A percentile compares a stretch with the other conserved stretches of the same genome.
Evolutionary conservation across 305 asterid species (phyloP).

Genomic region (Withania somnifera): DNA sequence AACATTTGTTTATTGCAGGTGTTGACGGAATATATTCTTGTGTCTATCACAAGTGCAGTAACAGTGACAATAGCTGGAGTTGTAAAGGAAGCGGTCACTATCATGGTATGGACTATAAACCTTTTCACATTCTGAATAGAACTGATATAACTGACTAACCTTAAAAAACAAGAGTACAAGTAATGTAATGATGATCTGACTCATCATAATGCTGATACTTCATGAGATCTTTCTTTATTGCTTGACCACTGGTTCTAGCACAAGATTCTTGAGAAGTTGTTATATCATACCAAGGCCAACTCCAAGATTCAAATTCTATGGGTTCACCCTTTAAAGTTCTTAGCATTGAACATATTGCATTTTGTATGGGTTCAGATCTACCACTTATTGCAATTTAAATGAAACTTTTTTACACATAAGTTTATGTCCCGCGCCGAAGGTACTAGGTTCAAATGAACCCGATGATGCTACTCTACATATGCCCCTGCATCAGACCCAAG

Average conservation of each 20-base stretch:
- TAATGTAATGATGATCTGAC: neutral
- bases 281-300: neutral
- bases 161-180: neutral
- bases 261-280: neutral
- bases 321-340: neutral
- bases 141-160: neutral
- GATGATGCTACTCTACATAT: neutral
- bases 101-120: conserved; percentile 44
- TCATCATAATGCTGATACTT: neutral
- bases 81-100: conserved; percentile 97
- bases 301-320: no score
- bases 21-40: conserved; percentile 81
- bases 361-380: neutral
- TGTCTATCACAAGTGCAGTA: conserved; percentile 95
- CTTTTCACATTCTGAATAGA: neutral
- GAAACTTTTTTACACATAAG: neutral
- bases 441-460: no score
- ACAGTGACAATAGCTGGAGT: conserved; percentile 98
- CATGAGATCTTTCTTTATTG: neutral
- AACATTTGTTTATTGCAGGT: conserved; percentile 45
- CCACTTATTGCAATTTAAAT: neutral
- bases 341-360: neutral
- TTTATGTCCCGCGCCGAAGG: neutral
- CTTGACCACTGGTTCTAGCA: neutral
- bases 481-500: neutral